These are phyloP conservation scores for Clonostachys byssicola DNA, from an alignment of 2,329 filamentous ascomycete genomes.

Conservation along the genomic window DNA sequence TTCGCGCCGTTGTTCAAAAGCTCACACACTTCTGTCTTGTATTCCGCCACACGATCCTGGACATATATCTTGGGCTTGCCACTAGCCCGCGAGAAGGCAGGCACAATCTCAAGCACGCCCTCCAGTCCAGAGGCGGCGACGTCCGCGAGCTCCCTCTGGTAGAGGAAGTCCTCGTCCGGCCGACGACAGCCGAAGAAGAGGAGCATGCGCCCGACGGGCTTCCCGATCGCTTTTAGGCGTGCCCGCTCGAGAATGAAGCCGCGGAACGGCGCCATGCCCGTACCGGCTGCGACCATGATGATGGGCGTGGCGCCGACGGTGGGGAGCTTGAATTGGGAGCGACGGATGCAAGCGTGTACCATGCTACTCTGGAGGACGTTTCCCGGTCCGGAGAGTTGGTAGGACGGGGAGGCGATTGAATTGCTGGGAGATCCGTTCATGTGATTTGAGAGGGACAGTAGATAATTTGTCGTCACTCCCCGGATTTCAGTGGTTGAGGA, in stretches of 20 bases:
- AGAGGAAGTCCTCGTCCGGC: conserved; percentile 49
- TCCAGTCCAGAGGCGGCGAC: conserved; percentile 1
- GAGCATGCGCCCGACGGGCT: conserved; percentile 12
- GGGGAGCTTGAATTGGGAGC: conserved; percentile 93
- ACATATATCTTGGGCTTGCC: background rate
- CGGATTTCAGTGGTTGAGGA: conserved; percentile 7
- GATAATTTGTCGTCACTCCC: conserved; percentile 18
- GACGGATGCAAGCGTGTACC: conserved; percentile 60
- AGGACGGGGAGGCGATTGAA: conserved; percentile 26
- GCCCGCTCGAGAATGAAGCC: conserved; percentile 17
- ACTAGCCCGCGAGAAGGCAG: background rate
- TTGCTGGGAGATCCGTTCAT: conserved; percentile 29
- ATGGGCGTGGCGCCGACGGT: conserved; percentile 70
- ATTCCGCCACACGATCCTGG: background rate
- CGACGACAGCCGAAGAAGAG: conserved; percentile 58
- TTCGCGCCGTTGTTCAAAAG: background rate
- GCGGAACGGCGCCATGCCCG: conserved; percentile 38
- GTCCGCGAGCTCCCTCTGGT: conserved; percentile 30
- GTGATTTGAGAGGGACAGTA: conserved; percentile 30
- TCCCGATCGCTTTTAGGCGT: conserved; percentile 50
- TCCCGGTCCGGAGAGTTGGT: conserved; percentile 3
- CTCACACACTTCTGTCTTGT: background rate
- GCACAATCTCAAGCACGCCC: background rate
- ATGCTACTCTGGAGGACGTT: conserved; percentile 3
- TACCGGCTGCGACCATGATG: conserved; percentile 47